Evolutionary conservation across 176 grass and related monocot genomes (phyloP), one percentile per base, ranked within the genome.

Genomic region (Aegilops longissima): DNA sequence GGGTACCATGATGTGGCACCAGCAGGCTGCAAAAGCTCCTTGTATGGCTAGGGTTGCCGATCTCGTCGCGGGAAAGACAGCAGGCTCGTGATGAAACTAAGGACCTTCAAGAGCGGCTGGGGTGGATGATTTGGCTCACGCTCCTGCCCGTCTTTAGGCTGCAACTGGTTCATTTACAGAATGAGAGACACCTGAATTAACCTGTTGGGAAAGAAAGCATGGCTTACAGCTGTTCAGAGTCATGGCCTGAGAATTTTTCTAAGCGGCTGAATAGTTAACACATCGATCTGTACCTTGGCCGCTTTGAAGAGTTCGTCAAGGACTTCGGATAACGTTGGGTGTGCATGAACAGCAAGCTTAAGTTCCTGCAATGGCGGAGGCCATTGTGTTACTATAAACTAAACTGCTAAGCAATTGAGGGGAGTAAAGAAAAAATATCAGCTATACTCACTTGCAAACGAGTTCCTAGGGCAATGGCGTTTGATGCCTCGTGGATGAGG

Each of bases 401-500:
- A 61, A 74, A 73, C 14, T 64, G 24, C 58, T 73, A 47, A 18
- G 7, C n/a, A 20, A 4, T 18, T 11, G 9, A 83, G 33, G 62
- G 0, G 23, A 9, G 42, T 78, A 9, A 56, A 66, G 27, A 5
- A 61, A 10, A 10, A 76, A 5, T 44, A 16, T 34, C 24, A 77
- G 27, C 8, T 74, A 83, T 44, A 82, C 82, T 88, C 80, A 98
- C 96, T 84, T 94, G 93, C 49, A 98, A 61, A 67, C 82, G 47
- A 74, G 92, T 98, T 82, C 97, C 94, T 84, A 96, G 66, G 73
- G 94, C 97, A 34, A 96, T 96, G 39, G 97, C 94, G 90, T 98
- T 98, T 33, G 97, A 98, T 5, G 97, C 92, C 76, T 98, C 92
- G 2, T 98, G 90, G 83, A 98, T 98, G 49, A 98, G 97, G 80